Conservation (phyloP, 176 grass and related monocot genomes). For the Thalia dealbata region DNA sequence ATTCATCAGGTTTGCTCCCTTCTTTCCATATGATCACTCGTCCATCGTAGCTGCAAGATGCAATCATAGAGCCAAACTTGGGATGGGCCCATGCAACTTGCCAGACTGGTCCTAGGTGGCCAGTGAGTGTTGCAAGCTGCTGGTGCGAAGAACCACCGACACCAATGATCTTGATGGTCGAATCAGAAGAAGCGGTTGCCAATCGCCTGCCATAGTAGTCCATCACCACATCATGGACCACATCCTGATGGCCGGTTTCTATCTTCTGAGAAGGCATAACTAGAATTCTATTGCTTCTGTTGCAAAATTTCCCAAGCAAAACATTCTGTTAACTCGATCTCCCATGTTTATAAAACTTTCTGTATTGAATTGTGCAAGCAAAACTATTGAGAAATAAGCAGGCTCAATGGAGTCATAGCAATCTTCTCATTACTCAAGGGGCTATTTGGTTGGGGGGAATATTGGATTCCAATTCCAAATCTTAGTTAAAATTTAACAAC, state of each 20-base stretch:
- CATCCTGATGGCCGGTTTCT: not conserved
- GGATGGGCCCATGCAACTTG: not conserved
- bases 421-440: not conserved
- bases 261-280: not conserved
- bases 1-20: conserved; percentile 4
- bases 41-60: not conserved
- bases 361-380: not conserved
- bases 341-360: not conserved
- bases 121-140: not conserved
- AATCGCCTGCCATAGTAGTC: not conserved
- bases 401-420: not conserved
- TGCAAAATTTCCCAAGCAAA: not conserved
- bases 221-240: not conserved
- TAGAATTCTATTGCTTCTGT: not conserved
- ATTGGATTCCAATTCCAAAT: no score
- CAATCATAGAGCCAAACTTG: not conserved
- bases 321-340: not conserved
- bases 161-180: conserved; percentile 11
- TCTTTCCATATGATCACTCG: not conserved
- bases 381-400: not conserved
- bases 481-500: no score
- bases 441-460: no score
- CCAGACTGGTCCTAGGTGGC: not conserved
- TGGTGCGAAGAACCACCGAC: not conserved
- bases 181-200: not conserved